These are phyloP conservation scores for Limtongozyma cylindracea DNA, from an alignment of 805 yeast genomes.

Conservation along the genomic window DNA sequence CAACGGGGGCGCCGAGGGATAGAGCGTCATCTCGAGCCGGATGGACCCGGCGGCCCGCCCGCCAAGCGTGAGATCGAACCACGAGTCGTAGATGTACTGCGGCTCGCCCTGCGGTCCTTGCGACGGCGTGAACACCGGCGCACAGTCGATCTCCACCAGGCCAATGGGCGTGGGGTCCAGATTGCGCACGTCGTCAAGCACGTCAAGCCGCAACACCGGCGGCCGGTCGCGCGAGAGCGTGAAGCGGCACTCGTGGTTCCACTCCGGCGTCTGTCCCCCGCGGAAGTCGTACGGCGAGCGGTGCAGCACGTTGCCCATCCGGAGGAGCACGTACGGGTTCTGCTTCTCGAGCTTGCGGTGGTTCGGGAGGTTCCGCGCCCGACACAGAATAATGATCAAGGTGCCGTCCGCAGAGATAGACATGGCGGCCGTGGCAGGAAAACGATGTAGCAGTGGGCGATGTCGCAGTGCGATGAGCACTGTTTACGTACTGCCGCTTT, in stretches of 20 bases:
- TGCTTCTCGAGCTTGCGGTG: conserved; percentile 75
- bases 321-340: conserved; percentile 66
- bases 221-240: conserved; percentile 35
- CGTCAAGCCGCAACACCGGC: conserved; percentile 41
- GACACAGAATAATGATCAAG: conserved; percentile 49
- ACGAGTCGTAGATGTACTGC: conserved; percentile 56
- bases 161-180: conserved; percentile 76
- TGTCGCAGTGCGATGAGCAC: too few species aligned
- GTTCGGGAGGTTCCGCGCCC: conserved; percentile 75
- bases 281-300: conserved; percentile 55
- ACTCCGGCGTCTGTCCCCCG: conserved; percentile 87
- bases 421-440: too few species aligned
- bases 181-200: conserved; percentile 56
- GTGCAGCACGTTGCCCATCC: conserved; percentile 64
- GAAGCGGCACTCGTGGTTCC: conserved; percentile 59
- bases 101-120: conserved; percentile 20
- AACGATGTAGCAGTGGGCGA: too few species aligned
- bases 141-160: conserved; percentile 52
- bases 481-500: too few species aligned
- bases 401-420: conserved; percentile 27
- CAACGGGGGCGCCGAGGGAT: conserved; percentile 25
- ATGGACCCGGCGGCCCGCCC: conserved; percentile 71
- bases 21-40: conserved; percentile 78
- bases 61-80: conserved; percentile 52
- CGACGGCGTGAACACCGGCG: conserved; percentile 36